These are phyloP conservation scores for Phialophora chinensis DNA, from an alignment of 2,329 filamentous ascomycete species.

Conservation along the genomic window DNA sequence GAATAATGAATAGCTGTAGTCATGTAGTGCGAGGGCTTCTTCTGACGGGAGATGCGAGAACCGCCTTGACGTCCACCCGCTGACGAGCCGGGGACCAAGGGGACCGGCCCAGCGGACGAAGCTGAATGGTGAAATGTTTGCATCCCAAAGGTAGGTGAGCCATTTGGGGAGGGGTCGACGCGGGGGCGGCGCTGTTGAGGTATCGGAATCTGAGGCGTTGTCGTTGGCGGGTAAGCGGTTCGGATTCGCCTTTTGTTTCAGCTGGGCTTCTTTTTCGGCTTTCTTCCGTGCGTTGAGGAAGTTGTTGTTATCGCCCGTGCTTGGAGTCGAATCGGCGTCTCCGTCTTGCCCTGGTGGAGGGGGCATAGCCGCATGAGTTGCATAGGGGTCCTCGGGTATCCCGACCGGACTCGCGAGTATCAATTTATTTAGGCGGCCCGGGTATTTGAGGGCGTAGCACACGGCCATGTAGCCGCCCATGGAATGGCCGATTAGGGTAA, in stretches of 20 bases:
- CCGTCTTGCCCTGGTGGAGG: slow-evolving; percentile 76
- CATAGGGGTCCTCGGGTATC: slow-evolving; percentile 92
- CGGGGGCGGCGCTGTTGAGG: slow-evolving; percentile 51
- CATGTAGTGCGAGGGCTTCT: slow-evolving; percentile 84
- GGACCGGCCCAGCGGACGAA: slow-evolving; percentile 87
- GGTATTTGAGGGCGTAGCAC: slow-evolving; percentile 95
- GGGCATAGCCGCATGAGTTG: slow-evolving; percentile 78
- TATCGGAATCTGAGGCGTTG: slow-evolving; percentile 30
- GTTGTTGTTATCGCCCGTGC: slow-evolving; percentile 57
- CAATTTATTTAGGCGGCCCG: slow-evolving; percentile 90
- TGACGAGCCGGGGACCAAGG: slow-evolving; percentile 87
- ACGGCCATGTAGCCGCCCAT: slow-evolving; percentile 94
- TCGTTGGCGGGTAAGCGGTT: slow-evolving; percentile 24
- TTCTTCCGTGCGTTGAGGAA: slow-evolving; percentile 58
- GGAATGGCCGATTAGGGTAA: slow-evolving; percentile 91
- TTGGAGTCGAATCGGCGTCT: slow-evolving; percentile 63
- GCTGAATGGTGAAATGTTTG: slow-evolving; percentile 93
- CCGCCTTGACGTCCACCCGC: slow-evolving; percentile 89
- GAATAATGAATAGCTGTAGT: slow-evolving; percentile 94
- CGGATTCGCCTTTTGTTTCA: slow-evolving; percentile 32
- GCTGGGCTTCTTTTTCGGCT: slow-evolving; percentile 41
- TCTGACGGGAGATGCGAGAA: slow-evolving; percentile 84
- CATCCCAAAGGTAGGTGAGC: slow-evolving; percentile 94
- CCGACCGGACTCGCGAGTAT: slow-evolving; percentile 94
- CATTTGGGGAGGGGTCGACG: slow-evolving; percentile 75